Evolutionary conservation across 441 rosid species (phyloP).

Genomic region (Metrosideros polymorpha): DNA sequence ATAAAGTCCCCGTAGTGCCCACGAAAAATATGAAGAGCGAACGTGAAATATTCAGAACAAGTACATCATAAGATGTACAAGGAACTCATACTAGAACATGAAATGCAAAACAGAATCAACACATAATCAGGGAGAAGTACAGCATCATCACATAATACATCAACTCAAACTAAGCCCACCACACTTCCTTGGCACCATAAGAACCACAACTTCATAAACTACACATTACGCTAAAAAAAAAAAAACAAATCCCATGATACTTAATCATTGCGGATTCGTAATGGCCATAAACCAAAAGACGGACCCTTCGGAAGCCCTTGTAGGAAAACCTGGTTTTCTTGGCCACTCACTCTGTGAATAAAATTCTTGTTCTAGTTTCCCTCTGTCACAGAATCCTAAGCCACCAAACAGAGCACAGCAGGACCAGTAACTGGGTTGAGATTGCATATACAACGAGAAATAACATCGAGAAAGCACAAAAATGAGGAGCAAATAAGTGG

Average conservation of each 20-base stretch:
- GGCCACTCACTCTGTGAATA: not conserved
- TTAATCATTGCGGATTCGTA: not conserved
- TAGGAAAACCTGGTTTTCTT: fast-evolving
- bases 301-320: not conserved
- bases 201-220: not conserved
- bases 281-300: not conserved
- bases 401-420: not conserved
- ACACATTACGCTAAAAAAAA: not conserved
- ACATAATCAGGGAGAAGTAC: not conserved
- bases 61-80: not conserved
- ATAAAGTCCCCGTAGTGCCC: not conserved
- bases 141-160: not conserved
- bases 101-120: not conserved
- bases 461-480: not conserved
- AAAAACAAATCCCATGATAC: not conserved
- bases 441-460: not conserved
- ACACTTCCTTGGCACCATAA: not conserved
- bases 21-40: fast-evolving
- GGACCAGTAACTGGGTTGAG: not conserved
- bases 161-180: not conserved
- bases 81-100: fast-evolving
- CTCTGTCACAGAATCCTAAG: not conserved
- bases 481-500: not conserved
- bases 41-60: not conserved
- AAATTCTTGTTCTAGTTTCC: not conserved